Conservation (phyloP, 805 yeast genomes). For the Nakazawaea ishiwadae region DNA sequence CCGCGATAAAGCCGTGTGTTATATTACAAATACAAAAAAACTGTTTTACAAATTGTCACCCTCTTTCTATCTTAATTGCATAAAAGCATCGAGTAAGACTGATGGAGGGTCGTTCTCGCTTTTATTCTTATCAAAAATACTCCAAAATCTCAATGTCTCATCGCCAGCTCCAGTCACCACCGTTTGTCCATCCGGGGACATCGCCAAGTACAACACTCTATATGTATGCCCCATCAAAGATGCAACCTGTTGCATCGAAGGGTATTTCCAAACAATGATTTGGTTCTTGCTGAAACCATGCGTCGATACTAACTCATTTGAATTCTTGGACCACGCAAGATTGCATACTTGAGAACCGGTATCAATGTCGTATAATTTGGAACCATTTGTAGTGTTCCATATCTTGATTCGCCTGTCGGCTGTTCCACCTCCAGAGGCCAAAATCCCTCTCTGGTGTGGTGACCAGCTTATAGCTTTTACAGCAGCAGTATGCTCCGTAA, state of each 20-base stretch:
- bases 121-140: constrained; percentile 77
- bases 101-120: constrained; percentile 55
- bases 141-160: constrained; percentile 95
- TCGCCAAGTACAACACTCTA: constrained; percentile 81
- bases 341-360: constrained; percentile 97
- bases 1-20: too few relatives aligned
- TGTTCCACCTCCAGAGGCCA: constrained; percentile 97
- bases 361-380: constrained; percentile 71
- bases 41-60: too few relatives aligned
- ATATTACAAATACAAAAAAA: too few relatives aligned
- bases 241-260: constrained; percentile 88
- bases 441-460: constrained; percentile 89
- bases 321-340: constrained; percentile 85
- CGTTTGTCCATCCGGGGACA: constrained; percentile 95
- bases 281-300: constrained; percentile 94
- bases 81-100: constrained; percentile 67
- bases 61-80: constrained; percentile 60
- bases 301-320: constrained; percentile 88
- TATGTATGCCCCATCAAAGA: constrained; percentile 92
- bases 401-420: constrained; percentile 86
- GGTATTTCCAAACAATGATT: constrained; percentile 90
- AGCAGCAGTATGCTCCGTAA: constrained; percentile 87
- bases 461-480: constrained; percentile 97
- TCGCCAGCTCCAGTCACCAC: constrained; percentile 99
- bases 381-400: constrained; percentile 87